Evolutionary conservation across 768 basidiomycete species (phyloP).

Genomic region (Sarcodon aspratus): DNA sequence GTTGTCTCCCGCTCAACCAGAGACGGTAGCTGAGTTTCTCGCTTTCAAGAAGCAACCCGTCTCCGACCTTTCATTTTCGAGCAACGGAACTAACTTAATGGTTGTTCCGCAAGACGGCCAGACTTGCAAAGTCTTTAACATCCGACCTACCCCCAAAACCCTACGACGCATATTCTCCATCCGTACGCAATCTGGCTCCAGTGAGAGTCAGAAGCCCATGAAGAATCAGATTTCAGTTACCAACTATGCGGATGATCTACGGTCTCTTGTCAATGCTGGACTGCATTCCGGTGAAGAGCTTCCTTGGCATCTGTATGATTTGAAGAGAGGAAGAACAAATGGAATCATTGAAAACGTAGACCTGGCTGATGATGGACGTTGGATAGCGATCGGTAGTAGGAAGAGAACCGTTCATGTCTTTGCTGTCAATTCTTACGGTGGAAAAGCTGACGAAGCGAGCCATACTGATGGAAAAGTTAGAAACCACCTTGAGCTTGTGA

Average conservation of each 20-base stretch:
- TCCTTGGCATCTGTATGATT: conserved; percentile 54
- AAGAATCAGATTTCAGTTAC: no score
- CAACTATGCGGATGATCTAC: not conserved
- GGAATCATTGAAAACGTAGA: conserved; percentile 46
- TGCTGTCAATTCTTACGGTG: conserved; percentile 67
- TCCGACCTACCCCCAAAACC: conserved; percentile 18
- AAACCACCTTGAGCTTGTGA: conserved; percentile 40
- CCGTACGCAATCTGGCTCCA: not conserved
- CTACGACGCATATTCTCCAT: conserved; percentile 5
- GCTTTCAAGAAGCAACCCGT: conserved; percentile 37
- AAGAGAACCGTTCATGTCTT: conserved; percentile 64
- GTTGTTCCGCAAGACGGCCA: conserved; percentile 47
- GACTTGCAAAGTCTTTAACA: conserved; percentile 35
- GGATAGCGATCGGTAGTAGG: conserved; percentile 57
- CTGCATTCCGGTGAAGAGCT: not conserved
- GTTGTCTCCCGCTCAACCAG: conserved; percentile 13
- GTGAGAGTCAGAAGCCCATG: not conserved
- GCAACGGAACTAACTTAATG: conserved; percentile 40
- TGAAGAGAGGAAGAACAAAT: conserved; percentile 61
- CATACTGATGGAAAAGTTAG: conserved; percentile 47
- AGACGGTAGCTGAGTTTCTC: conserved; percentile 34
- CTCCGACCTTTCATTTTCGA: conserved; percentile 35
- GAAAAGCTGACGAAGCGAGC: conserved; percentile 48
- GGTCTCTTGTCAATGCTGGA: not conserved
- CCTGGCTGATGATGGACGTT: conserved; percentile 50